Base-by-base conservation (phyloP, 2,329 filamentous ascomycete genomes). In the Xylariaceae sp. region DNA sequence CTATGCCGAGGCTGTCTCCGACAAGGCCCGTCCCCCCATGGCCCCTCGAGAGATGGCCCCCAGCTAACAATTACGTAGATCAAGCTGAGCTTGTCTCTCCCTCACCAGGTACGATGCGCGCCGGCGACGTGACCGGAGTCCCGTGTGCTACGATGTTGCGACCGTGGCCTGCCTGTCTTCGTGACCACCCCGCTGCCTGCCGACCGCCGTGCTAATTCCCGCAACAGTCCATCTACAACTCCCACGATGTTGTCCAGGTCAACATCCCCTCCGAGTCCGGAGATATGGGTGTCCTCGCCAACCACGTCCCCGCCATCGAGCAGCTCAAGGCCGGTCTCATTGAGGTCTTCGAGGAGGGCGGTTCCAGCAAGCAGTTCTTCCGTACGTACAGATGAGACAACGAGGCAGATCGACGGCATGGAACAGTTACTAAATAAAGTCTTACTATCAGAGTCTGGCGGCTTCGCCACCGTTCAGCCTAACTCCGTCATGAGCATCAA, bases 221-320 rank as follows among this genome's bases (percentile, higher is more conserved):
- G 76, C 80, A 79, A 73, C 74, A 92, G 89, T 79, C 88, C 71
- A 80, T 88, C 79, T 87, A 84, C 82, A 84, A 83, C 77, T 86
- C 80, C 69, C 80, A 85, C 72, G 82, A 84, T 73, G 83, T 87
- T 74, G 87, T 97, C 74, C 94, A 99, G 83, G 94, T 99, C 83
- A 99, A 99, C 86, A 88, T 99, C 73, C 89, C 94, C 76, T 94
- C 94, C 74, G 94, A 96, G 78, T 95, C 92, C 65, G 94, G 94
- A 76, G 94, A 97, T 72, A 99, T 99, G 94, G 94, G 94, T 89
- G 88, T 99, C 72, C 89, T 99, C 75, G 94, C 94, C 76, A 95
- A 94, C 84, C 94, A 99, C 86, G 94, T 99, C 72, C 92, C 94
- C 67, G 92, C 92, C 64, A 97, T 99, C 74, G 94, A 99, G 84